Evolutionary conservation across 345 rosid species (phyloP).

Genomic region (Eucalyptus caleyi): DNA sequence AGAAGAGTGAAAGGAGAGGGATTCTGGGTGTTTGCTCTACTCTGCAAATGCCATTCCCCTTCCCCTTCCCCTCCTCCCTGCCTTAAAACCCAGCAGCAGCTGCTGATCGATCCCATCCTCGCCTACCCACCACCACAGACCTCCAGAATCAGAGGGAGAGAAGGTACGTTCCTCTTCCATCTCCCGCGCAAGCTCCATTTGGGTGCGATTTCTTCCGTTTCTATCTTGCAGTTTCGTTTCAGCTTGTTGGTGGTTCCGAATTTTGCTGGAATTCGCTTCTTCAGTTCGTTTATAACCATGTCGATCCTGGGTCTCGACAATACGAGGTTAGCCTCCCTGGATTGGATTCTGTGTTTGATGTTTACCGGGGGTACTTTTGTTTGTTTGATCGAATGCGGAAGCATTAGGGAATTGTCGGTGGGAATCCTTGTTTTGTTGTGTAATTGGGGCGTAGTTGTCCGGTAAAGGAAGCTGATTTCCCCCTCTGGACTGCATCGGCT

Average conservation of each 20-base stretch:
- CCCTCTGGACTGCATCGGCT: not conserved
- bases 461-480: not conserved
- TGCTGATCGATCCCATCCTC: not conserved
- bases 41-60: not conserved
- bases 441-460: not conserved
- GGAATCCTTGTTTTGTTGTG: not conserved
- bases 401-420: not conserved
- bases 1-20: not conserved
- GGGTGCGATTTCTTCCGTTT: not conserved
- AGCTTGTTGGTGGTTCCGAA: not conserved
- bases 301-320: not conserved
- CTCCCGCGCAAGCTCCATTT: not conserved
- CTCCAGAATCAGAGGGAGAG: not conserved
- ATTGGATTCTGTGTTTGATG: not conserved
- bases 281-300: not conserved
- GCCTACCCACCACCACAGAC: not conserved
- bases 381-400: not conserved
- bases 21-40: not conserved
- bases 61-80: not conserved
- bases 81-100: not conserved
- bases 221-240: not conserved
- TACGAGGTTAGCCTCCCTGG: not conserved
- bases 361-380: not conserved
- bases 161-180: not conserved
- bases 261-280: not conserved